Evolutionary conservation across 805 yeast genomes (phyloP), one percentile per base, ranked within the genome.

Genomic region (Teunomyces panamensis): DNA sequence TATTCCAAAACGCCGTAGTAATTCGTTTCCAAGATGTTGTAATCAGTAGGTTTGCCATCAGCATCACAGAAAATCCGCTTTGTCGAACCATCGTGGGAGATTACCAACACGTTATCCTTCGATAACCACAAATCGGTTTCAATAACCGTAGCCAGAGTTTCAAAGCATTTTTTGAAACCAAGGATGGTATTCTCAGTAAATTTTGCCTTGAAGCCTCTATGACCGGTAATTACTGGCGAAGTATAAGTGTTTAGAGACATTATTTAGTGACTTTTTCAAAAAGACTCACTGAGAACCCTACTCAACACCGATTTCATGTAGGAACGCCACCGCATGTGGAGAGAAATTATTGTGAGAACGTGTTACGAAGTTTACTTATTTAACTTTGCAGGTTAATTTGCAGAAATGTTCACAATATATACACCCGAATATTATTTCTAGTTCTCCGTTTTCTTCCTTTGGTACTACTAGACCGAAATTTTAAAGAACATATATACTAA

Each of bases 81-180:
- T 30, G 78, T 73, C 47, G 51, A 62, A 7, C 54, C 61, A 50
- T 73, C 78, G 52, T 73, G 78, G 3, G 72, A 68, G 3, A 73
- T 65, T 11, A 73, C 69, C 47, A 71, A 50, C 20, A 67, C 69
- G 10, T 64, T 56, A 55, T 73, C 78, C 24, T 54, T 52, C 17
- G 74, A 60, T 33, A 69, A 51, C 71, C 75, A 70, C 41, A 71
- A 57, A 52, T 73, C 78, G n/a, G 78, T 73, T 47, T 73, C 78
- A 37, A 73, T 58, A 6, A 58, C 54, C 20, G 68, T 62, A 32
- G 75, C 77, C 5, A 75, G 77, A 14, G 67, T 42, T 11, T 59
- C 60, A 49, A 49, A 71, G 49, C 77, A 71, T 42, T 66, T 59
- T 14, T 55, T 53, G 52, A 73, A 73, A 6, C 76, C 76, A 5